Evolutionary conservation across 2,329 filamentous ascomycete species (phyloP).

Genomic region (Chaetomiaceae sp.): DNA sequence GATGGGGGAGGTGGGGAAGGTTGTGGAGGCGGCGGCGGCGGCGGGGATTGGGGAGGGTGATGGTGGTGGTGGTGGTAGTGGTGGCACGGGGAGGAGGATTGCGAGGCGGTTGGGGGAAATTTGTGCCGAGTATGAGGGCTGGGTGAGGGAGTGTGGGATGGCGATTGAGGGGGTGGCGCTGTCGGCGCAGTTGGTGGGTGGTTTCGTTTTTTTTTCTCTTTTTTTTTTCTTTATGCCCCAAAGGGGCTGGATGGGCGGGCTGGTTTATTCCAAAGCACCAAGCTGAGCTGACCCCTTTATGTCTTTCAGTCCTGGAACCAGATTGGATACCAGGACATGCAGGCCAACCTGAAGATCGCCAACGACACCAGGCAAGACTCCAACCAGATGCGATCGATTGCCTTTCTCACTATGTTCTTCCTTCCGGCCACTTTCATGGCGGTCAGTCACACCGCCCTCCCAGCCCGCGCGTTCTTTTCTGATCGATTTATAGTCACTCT

Average conservation of each 20-base stretch:
- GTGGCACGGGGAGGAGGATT: conserved; percentile 11
- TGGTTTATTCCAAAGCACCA: too few species aligned
- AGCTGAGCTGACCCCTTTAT: not conserved
- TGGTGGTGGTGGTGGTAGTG: not conserved
- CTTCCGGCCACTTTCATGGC: conserved; percentile 39
- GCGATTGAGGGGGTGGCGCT: conserved; percentile 19
- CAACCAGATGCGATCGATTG: conserved; percentile 34
- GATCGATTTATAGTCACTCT: conserved; percentile 5
- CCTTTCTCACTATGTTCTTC: conserved; percentile 37
- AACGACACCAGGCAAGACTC: conserved; percentile 12
- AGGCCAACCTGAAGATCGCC: conserved; percentile 17
- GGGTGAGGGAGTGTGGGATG: conserved; percentile 17
- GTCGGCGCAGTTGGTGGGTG: conserved; percentile 18
- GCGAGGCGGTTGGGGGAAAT: conserved; percentile 15
- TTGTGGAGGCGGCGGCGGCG: conserved; percentile 13
- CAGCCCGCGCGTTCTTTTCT: not conserved
- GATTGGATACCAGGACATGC: conserved; percentile 17
- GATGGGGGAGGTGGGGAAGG: conserved; percentile 22
- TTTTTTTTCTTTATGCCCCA: too few species aligned
- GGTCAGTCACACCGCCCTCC: conserved; percentile 11
- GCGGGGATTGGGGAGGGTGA: not conserved
- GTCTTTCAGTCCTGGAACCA: conserved; percentile 20
- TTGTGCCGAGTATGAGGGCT: conserved; percentile 17
- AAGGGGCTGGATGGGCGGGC: too few species aligned
- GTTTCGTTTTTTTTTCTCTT: too few species aligned